phyloP scores from a whole-genome alignment of 768 basidiomycete species.

The Boletellus ananas region DNA sequence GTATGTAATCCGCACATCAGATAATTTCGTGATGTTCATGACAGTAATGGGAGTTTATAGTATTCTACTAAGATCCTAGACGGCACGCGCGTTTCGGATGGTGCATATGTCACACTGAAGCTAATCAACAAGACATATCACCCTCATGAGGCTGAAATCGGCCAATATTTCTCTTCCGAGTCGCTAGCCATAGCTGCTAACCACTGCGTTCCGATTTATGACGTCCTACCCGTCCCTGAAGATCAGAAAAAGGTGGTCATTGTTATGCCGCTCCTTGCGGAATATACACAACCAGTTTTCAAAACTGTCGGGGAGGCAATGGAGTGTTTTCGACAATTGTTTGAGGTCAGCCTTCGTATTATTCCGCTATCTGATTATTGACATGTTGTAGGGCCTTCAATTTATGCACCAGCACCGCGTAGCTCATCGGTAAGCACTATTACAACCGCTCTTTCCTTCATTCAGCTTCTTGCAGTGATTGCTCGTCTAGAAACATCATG shows the following conservation, averaged over 20 bases:
- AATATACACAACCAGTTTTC: slow-evolving; percentile 23
- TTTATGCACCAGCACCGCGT: slow-evolving; percentile 24
- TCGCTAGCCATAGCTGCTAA: slow-evolving; percentile 15
- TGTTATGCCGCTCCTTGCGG: slow-evolving; percentile 36
- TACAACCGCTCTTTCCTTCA: neutral
- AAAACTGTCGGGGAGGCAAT: slow-evolving; percentile 13
- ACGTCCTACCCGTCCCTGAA: slow-evolving; percentile 13
- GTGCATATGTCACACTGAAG: slow-evolving; percentile 32
- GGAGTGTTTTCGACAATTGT: slow-evolving; percentile 30
- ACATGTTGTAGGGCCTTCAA: slow-evolving; percentile 15
- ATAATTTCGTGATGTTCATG: neutral
- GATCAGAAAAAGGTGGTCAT: slow-evolving; percentile 12
- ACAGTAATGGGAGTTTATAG: slow-evolving; percentile 1
- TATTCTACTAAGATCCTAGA: slow-evolving; percentile 23
- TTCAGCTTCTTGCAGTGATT: slow-evolving; percentile 18
- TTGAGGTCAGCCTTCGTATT: slow-evolving; percentile 20
- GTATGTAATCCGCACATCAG: neutral
- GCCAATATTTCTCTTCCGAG: slow-evolving; percentile 14
- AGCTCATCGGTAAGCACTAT: slow-evolving; percentile 9
- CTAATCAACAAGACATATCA: slow-evolving; percentile 8
- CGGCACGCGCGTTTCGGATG: slow-evolving; percentile 27
- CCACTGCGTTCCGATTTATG: slow-evolving; percentile 34
- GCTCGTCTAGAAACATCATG: slow-evolving; percentile 31
- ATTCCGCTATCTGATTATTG: neutral
- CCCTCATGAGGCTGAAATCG: slow-evolving; percentile 32